A percentile compares a stretch with the other conserved stretches of the same genome.
phyloP scores from a whole-genome alignment of 2,329 filamentous ascomycete genomes.

The Fusarium burgessii region DNA sequence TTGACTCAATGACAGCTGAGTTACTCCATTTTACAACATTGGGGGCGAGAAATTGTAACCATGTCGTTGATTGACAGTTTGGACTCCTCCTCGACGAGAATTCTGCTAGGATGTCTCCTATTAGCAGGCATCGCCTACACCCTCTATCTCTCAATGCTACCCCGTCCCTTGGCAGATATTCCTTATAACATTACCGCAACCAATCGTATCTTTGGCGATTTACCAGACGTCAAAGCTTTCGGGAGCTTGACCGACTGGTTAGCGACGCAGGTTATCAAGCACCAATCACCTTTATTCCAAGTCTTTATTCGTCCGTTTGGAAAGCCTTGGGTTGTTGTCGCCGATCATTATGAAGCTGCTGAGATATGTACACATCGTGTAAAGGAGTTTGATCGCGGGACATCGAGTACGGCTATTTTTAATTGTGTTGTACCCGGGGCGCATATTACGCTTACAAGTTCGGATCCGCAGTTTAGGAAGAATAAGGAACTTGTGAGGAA shows the following conservation, averaged over 20 bases:
- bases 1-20: neutral
- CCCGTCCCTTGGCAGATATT: slow-evolving; percentile 20
- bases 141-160: slow-evolving; percentile 21
- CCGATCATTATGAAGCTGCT: slow-evolving; percentile 31
- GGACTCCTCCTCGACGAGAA: neutral
- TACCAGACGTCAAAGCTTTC: slow-evolving; percentile 18
- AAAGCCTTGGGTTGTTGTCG: slow-evolving; percentile 30
- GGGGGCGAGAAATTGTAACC: neutral
- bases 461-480: slow-evolving; percentile 30
- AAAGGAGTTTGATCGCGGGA: slow-evolving; percentile 34
- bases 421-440: slow-evolving; percentile 15
- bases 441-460: slow-evolving; percentile 26
- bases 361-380: slow-evolving; percentile 26
- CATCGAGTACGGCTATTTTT: slow-evolving; percentile 13
- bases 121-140: slow-evolving; percentile 15
- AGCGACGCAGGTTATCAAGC: slow-evolving; percentile 10
- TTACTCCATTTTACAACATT: neutral
- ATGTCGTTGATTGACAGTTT: neutral
- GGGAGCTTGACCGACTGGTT: slow-evolving; percentile 34
- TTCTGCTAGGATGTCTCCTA: slow-evolving; percentile 2
- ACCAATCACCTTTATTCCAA: slow-evolving; percentile 28
- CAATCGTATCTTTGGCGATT: slow-evolving; percentile 24
- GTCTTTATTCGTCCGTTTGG: slow-evolving; percentile 23
- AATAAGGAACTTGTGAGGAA: slow-evolving; percentile 38
- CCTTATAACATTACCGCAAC: slow-evolving; percentile 27